Evolutionary conservation across 2,329 filamentous ascomycete species (phyloP).

Genomic region (Fusarium sp.): DNA sequence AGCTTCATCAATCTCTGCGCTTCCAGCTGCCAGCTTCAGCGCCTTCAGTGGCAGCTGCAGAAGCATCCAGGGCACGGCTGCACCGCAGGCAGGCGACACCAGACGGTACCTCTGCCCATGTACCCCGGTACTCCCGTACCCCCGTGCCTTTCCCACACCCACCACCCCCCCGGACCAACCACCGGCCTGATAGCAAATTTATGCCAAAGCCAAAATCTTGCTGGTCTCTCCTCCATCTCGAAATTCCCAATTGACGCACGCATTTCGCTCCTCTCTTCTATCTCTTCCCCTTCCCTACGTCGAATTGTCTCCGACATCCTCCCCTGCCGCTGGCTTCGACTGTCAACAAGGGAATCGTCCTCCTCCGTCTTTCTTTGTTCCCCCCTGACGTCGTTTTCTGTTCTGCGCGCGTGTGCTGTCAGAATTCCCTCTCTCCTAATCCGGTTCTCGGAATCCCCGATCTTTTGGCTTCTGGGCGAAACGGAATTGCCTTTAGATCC

Average conservation of each 20-base stretch:
- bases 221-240: constrained; percentile 41
- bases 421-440: constrained; percentile 27
- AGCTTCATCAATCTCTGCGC: constrained; percentile 18
- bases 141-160: constrained; percentile 23
- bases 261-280: constrained; percentile 43
- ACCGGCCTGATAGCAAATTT: constrained; percentile 51
- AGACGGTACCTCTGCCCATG: constrained; percentile 21
- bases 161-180: constrained; percentile 47
- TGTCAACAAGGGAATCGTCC: constrained; percentile 24
- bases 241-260: constrained; percentile 51
- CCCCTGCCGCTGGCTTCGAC: constrained; percentile 32
- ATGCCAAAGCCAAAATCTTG: constrained; percentile 46
- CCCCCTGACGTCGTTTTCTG: constrained; percentile 19
- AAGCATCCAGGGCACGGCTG: neutral
- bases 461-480: constrained; percentile 20
- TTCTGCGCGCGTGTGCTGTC: constrained; percentile 26
- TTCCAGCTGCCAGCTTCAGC: constrained; percentile 28
- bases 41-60: constrained; percentile 13
- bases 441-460: constrained; percentile 41
- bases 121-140: constrained; percentile 22
- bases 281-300: constrained; percentile 24
- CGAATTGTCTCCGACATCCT: constrained; percentile 32
- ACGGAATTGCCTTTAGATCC: constrained; percentile 13
- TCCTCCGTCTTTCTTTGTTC: constrained; percentile 22
- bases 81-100: constrained; percentile 9